These are phyloP conservation scores for Loxodes magnus DNA, from an alignment of 73 alveolate species.

Conservation along the genomic window DNA sequence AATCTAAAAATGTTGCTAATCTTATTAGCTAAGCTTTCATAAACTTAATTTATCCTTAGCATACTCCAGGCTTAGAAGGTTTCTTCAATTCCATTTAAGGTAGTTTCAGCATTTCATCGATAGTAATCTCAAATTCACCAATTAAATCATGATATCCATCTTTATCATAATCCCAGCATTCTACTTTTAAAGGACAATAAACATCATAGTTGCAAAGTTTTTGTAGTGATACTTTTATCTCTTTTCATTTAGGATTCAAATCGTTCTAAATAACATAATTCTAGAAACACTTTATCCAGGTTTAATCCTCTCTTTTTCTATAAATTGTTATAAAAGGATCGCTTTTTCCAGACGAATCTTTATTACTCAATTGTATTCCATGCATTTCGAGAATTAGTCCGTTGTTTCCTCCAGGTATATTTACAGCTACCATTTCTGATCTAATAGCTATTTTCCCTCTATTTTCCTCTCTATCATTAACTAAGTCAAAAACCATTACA, in stretches of 20 bases:
- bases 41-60: too few relatives aligned
- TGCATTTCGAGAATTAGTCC: not conserved
- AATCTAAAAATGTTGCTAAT: conserved; percentile 48
- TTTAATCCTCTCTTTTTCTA: not conserved
- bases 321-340: conserved; percentile 4
- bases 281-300: conserved; percentile 5
- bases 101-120: too few relatives aligned
- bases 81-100: too few relatives aligned
- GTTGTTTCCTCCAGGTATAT: not conserved
- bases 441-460: too few relatives aligned
- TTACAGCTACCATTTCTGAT: too few relatives aligned
- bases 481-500: too few relatives aligned
- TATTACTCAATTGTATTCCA: not conserved
- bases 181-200: conserved; percentile 29
- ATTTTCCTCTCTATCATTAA: too few relatives aligned
- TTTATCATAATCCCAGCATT: conserved; percentile 44
- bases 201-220: conserved; percentile 67
- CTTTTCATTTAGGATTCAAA: conserved; percentile 25
- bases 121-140: conserved; percentile 11
- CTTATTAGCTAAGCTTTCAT: not conserved
- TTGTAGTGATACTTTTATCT: conserved; percentile 27
- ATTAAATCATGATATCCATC: conserved; percentile 23
- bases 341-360: not conserved
- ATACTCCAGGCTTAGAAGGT: too few relatives aligned
- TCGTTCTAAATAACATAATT: conserved; percentile 12